Evolutionary conservation across 371 early-diverging fungal species (phyloP).

Genomic region (Mucor piriformis): DNA sequence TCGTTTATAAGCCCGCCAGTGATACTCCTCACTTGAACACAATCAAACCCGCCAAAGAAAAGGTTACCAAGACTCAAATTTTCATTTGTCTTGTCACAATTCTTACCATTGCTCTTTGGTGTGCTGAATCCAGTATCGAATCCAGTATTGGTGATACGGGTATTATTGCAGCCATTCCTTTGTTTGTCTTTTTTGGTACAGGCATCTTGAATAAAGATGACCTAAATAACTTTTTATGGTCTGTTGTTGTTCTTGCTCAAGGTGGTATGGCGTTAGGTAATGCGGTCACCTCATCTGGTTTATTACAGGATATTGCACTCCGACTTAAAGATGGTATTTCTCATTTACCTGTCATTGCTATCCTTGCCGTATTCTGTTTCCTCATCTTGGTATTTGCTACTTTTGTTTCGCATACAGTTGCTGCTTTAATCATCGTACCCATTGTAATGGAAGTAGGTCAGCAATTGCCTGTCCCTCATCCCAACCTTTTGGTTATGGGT

Average conservation of each 20-base stretch:
- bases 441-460: conserved; percentile 79
- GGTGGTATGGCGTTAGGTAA: conserved; percentile 92
- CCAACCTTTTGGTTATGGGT: conserved; percentile 89
- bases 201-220: conserved; percentile 94
- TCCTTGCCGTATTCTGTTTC: conserved; percentile 66
- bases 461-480: conserved; percentile 76
- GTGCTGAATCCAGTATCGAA: conserved; percentile 75
- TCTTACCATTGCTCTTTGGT: conserved; percentile 86
- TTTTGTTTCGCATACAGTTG: conserved; percentile 95
- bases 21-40: conserved; percentile 51
- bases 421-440: conserved; percentile 83
- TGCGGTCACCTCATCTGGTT: conserved; percentile 86
- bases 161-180: conserved; percentile 89
- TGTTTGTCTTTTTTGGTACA: conserved; percentile 88
- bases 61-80: conserved; percentile 57
- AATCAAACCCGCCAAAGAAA: conserved; percentile 57
- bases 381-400: conserved; percentile 84
- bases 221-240: conserved; percentile 91
- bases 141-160: conserved; percentile 89
- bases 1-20: conserved; percentile 64
- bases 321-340: conserved; percentile 68
- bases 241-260: conserved; percentile 94
- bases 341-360: conserved; percentile 63
- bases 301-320: conserved; percentile 78
- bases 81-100: conserved; percentile 63